Evolutionary conservation across 2,329 filamentous ascomycete species (phyloP).

Genomic region (Graphilbum fragrans): DNA sequence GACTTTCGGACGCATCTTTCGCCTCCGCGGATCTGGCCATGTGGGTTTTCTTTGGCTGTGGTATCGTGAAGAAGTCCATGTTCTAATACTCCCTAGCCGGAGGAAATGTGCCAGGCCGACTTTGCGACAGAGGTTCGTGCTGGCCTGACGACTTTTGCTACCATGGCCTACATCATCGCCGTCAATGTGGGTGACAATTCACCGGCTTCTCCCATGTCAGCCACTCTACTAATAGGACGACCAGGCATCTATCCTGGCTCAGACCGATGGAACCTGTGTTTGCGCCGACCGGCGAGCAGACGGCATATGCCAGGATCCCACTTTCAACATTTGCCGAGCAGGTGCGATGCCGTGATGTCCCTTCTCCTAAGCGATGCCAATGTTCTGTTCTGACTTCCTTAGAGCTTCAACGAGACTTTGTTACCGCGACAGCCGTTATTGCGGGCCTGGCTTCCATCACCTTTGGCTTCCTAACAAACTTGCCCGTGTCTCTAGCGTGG

Average conservation of each 20-base stretch:
- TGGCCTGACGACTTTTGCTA: constrained; percentile 67
- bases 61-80: too few relatives aligned
- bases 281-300: constrained; percentile 25
- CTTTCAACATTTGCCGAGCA: background rate
- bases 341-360: background rate
- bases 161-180: constrained; percentile 78
- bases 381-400: background rate
- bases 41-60: constrained; percentile 26
- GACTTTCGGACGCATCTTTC: constrained; percentile 48
- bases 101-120: constrained; percentile 53
- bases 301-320: constrained; percentile 17
- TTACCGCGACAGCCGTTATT: constrained; percentile 75
- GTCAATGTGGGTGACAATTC: constrained; percentile 39
- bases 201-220: too few relatives aligned
- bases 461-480: constrained; percentile 72
- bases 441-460: constrained; percentile 61
- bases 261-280: constrained; percentile 66
- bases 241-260: constrained; percentile 59
- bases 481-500: constrained; percentile 64
- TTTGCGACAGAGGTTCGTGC: constrained; percentile 72
- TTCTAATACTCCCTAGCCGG: constrained; percentile 22
- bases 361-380: background rate
- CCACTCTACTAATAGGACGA: constrained; percentile 1
- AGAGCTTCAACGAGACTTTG: constrained; percentile 62
- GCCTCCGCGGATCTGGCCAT: constrained; percentile 55